Percentiles rank a stretch among this genome's conserved stretches.
Conservation (phyloP, 305 asterid species). For the Andrographis paniculata region DNA sequence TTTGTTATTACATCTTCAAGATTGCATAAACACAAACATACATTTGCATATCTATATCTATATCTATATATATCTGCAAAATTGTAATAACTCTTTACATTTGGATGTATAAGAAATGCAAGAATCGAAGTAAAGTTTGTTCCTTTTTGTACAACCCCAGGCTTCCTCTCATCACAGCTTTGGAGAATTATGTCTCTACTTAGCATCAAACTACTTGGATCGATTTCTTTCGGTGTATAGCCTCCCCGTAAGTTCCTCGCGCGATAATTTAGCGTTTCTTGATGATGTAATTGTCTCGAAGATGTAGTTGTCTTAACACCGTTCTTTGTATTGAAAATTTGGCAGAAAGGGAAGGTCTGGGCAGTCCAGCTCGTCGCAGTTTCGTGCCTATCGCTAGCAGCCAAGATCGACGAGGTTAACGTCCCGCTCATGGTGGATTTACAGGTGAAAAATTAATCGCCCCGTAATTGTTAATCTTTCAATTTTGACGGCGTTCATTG, state of each 20-base stretch:
- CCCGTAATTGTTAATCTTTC: background rate
- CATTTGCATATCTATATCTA: too few species aligned
- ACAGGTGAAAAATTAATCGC: conserved; percentile 39
- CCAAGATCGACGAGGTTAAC: conserved; percentile 64
- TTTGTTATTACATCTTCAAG: too few species aligned
- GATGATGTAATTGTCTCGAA: too few species aligned
- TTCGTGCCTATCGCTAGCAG: conserved; percentile 68
- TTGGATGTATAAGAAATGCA: too few species aligned
- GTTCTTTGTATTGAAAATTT: conserved; percentile 21
- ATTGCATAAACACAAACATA: too few species aligned
- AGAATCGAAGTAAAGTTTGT: too few species aligned
- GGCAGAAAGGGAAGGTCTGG: conserved; percentile 51
- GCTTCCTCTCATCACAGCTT: conserved; percentile 55
- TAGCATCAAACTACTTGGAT: conserved; percentile 62
- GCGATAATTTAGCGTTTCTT: background rate
- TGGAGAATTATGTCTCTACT: conserved; percentile 45
- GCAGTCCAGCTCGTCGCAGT: conserved; percentile 53
- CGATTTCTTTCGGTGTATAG: conserved; percentile 51
- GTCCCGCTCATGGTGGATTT: conserved; percentile 43
- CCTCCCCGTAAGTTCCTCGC: conserved; percentile 45
- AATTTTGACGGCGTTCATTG: too few species aligned
- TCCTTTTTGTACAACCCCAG: too few species aligned
- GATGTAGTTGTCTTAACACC: too few species aligned
- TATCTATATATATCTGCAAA: too few species aligned
- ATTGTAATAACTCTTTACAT: too few species aligned